These are phyloP conservation scores for Anastatica hierochuntica DNA, from an alignment of 345 rosid genomes.

Conservation along the genomic window DNA sequence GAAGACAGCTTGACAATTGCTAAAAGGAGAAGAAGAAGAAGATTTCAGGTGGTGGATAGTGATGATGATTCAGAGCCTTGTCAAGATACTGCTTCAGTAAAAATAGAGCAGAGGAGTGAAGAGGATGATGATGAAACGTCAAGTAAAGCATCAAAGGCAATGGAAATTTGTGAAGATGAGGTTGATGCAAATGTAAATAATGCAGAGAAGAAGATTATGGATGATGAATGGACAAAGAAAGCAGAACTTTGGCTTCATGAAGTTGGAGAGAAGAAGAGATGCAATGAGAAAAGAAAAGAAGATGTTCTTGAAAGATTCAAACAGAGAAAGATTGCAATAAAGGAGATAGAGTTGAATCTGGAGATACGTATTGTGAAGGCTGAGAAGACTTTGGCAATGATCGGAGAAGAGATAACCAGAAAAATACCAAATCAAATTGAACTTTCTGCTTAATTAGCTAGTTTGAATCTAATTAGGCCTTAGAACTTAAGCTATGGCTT, in stretches of 20 bases:
- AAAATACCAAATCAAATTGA: neutral
- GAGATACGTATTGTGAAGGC: neutral
- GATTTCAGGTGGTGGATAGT: conserved; percentile 5
- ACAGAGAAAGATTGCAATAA: conserved; percentile 1
- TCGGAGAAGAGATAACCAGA: neutral
- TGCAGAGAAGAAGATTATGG: neutral
- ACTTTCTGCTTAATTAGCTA: conserved; percentile 1
- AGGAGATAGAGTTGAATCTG: neutral
- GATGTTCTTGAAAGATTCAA: neutral
- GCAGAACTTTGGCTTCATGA: neutral
- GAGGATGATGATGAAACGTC: conserved; percentile 1
- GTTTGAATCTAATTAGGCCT: too few species aligned
- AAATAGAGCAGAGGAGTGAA: too few species aligned
- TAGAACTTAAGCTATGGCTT: too few species aligned
- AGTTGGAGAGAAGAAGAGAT: neutral
- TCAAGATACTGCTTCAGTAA: too few species aligned
- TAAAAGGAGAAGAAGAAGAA: conserved; percentile 8
- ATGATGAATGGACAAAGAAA: neutral
- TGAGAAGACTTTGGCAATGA: conserved; percentile 1
- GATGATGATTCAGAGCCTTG: neutral
- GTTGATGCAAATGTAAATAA: neutral
- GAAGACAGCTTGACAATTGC: conserved; percentile 1
- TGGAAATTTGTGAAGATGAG: neutral
- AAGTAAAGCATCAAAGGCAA: neutral
- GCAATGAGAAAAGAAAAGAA: neutral